Evolutionary conservation across 306 rosid genomes (phyloP).

Genomic region (Boehmeria nivea): DNA sequence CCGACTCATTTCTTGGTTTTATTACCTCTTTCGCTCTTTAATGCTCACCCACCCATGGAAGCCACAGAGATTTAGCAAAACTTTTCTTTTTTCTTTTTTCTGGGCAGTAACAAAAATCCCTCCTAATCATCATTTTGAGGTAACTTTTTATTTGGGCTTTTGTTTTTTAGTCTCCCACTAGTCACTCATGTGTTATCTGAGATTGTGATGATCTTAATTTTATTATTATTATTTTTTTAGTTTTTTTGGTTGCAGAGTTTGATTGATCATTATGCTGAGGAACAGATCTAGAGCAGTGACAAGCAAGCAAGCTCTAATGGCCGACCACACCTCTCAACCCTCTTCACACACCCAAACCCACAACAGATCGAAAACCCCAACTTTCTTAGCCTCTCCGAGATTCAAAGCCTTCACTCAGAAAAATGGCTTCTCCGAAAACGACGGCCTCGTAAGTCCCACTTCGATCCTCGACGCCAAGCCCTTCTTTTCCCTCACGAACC

Average conservation of each 20-base stretch:
- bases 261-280: slow-evolving; percentile 54
- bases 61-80: slow-evolving; percentile 33
- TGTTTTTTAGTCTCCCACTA: no score
- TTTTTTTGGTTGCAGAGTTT: not conserved
- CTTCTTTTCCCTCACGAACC: slow-evolving; percentile 34
- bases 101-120: not conserved
- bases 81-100: not conserved
- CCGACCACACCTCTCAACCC: slow-evolving; percentile 57
- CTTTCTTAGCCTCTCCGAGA: slow-evolving; percentile 57
- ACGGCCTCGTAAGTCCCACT: slow-evolving; percentile 57
- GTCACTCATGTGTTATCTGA: not conserved
- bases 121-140: not conserved
- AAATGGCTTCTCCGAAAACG: slow-evolving; percentile 40
- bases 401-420: slow-evolving; percentile 44
- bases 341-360: slow-evolving; percentile 32
- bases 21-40: not conserved
- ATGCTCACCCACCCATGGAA: slow-evolving; percentile 24
- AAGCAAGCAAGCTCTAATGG: slow-evolving; percentile 68
- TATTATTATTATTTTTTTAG: not conserved
- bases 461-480: slow-evolving; percentile 60
- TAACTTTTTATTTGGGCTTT: not conserved
- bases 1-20: slow-evolving; percentile 3
- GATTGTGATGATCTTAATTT: not conserved
- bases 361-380: slow-evolving; percentile 27
- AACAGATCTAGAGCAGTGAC: slow-evolving; percentile 74